Evolutionary conservation across 768 basidiomycete genomes (phyloP).

Genomic region (Phlegmacium glaucopus): DNA sequence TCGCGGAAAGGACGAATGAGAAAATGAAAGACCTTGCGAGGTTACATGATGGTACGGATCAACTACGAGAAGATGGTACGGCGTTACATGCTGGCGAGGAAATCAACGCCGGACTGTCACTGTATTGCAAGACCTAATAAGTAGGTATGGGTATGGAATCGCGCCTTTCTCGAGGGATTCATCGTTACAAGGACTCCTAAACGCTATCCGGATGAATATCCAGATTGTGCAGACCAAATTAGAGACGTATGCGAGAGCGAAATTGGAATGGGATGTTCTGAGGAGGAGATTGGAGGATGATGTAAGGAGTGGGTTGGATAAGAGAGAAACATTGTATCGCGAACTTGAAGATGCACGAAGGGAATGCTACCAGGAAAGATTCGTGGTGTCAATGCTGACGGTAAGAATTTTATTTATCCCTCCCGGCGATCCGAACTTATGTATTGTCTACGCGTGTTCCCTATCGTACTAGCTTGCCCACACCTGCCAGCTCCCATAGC

Average conservation of each 20-base stretch:
- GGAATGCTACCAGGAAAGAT: slow-evolving; percentile 48
- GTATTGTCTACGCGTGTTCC: slow-evolving; percentile 31
- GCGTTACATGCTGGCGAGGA: too few relatives aligned
- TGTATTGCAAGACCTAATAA: too few relatives aligned
- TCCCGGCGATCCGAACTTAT: background rate
- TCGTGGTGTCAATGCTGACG: slow-evolving; percentile 36
- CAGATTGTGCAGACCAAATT: slow-evolving; percentile 43
- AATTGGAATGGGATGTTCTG: slow-evolving; percentile 45
- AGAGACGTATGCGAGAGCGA: slow-evolving; percentile 36
- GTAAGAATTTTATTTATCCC: slow-evolving; percentile 11
- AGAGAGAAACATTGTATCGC: slow-evolving; percentile 40
- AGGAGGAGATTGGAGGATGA: slow-evolving; percentile 49
- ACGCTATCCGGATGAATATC: slow-evolving; percentile 50
- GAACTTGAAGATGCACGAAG: slow-evolving; percentile 53
- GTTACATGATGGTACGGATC: slow-evolving; percentile 48
- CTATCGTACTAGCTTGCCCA: slow-evolving; percentile 48
- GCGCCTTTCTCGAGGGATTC: slow-evolving; percentile 48
- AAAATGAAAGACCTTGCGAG: slow-evolving; percentile 42
- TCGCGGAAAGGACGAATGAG: slow-evolving; percentile 46
- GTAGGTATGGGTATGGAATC: slow-evolving; percentile 55
- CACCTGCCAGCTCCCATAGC: slow-evolving; percentile 16
- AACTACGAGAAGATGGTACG: too few relatives aligned
- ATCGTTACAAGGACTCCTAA: slow-evolving; percentile 46
- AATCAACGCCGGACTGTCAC: too few relatives aligned
- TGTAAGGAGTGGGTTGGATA: slow-evolving; percentile 42